phyloP scores from a whole-genome alignment of 1,284 basidiomycete species.

The Cutaneotrichosporon arboriforme region DNA sequence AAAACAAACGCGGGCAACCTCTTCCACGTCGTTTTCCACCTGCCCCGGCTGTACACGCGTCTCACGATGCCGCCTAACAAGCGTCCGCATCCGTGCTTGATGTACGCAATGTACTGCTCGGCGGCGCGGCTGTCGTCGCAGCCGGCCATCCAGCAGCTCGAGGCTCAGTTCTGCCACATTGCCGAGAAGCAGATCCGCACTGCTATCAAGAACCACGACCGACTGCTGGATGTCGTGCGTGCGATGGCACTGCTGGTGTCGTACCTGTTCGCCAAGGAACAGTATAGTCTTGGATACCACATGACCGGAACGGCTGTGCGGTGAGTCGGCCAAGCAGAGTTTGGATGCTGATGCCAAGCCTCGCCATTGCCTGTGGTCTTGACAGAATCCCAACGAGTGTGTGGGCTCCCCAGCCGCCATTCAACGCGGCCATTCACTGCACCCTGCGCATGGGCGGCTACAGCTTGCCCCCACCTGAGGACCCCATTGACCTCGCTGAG shows the following conservation, averaged over 20 bases:
- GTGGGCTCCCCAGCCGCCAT: constrained; percentile 14
- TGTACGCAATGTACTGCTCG: constrained; percentile 27
- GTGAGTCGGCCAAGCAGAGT: too few relatives aligned
- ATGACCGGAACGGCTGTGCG: constrained; percentile 22
- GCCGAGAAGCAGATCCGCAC: constrained; percentile 28
- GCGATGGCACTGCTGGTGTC: constrained; percentile 27
- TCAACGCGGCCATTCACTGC: constrained; percentile 21
- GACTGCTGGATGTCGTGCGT: constrained; percentile 30
- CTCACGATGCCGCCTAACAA: constrained; percentile 23
- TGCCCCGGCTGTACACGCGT: constrained; percentile 27
- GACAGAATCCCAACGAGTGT: constrained; percentile 23
- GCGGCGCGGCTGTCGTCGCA: constrained; percentile 26
- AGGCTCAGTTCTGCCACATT: constrained; percentile 30
- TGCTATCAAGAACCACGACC: constrained; percentile 25
- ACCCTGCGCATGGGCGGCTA: constrained; percentile 23
- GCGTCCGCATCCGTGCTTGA: constrained; percentile 25
- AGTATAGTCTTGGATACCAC: constrained; percentile 28
- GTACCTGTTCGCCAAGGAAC: constrained; percentile 28
- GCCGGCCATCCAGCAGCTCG: constrained; percentile 25
- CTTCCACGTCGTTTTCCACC: constrained; percentile 15
- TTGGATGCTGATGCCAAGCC: too few relatives aligned
- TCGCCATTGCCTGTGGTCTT: constrained; percentile 28
- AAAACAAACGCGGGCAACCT: constrained; percentile 9
- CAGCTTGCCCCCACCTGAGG: constrained; percentile 16
- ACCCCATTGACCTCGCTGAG: constrained; percentile 26